Evolutionary conservation across 1,284 basidiomycete genomes (phyloP), one percentile per base, ranked within the genome.

Genomic region (Boletellus deceptivus): DNA sequence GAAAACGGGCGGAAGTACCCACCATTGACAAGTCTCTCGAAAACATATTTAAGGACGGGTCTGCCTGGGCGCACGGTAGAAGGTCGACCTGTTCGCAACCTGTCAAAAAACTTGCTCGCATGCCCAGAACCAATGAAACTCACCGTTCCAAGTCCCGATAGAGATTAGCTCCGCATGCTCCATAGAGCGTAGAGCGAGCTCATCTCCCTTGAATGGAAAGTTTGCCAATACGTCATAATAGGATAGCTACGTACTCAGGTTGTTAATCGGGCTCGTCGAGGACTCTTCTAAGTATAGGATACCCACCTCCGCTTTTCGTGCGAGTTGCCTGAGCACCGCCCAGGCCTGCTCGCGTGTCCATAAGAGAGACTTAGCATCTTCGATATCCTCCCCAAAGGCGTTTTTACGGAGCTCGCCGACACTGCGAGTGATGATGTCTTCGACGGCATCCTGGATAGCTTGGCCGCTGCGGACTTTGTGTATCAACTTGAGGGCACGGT

Each of bases 281-380:
- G 13, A 40, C 25, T 7, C 27, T 22, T n/a, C 10, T 4, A 27
- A 36, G 6, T 6, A 49, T 14, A 2, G 6, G 18, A 25, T 10
- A n/a, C 72, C 39, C 48, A 91, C 87, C 77, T 96, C 91, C 16
- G 80, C 72, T 43, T 79, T 75, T 54, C 78, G 77, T 0, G 92
- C 79, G 18, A 99, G 77, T 27, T 78, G 75, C 59, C 85, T 88
- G 53, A 98, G 75, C 8, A 99, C 74, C 27, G 76, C 78, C 93
- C 95, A 98, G 0, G 85, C 93, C 67, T 98, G 93, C 48, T 90
- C 86, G 41, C 89, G 78, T 8, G 84, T 80, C 96, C 96, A 99
- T 0, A 84, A 76, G 22, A 97, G 71, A 44, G 69, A 75, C 69
- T 92, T 93, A 4, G 89, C 87, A 63, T 97, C 94, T 47, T 93